Conservation (phyloP, 441 rosid species). For the Adansonia madagascariensis region DNA sequence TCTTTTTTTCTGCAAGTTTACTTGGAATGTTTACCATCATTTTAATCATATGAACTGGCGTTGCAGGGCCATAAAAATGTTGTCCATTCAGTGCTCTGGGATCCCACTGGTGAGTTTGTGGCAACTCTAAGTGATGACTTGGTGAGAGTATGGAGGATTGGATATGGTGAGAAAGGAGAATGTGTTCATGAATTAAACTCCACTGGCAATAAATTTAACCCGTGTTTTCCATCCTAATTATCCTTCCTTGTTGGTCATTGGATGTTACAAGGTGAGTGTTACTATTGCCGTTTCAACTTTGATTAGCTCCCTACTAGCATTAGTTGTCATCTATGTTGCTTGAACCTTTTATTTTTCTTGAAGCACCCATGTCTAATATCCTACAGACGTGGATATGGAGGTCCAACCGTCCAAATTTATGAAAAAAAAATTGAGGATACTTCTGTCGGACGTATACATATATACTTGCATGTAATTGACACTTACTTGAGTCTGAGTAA, state of each 20-base stretch:
- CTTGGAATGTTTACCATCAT: background rate
- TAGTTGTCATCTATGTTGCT: too few species aligned
- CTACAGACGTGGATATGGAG: too few species aligned
- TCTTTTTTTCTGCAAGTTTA: background rate
- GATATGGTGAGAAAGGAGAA: slow-evolving; percentile 54
- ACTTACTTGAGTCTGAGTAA: too few species aligned
- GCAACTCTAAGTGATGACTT: slow-evolving; percentile 70
- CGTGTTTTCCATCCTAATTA: slow-evolving; percentile 64
- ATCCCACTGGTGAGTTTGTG: slow-evolving; percentile 56
- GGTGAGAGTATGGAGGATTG: slow-evolving; percentile 63
- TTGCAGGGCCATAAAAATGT: slow-evolving; percentile 59
- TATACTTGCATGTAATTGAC: too few species aligned
- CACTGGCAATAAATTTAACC: slow-evolving; percentile 49
- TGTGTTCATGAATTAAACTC: slow-evolving; percentile 54
- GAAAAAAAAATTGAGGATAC: too few species aligned
- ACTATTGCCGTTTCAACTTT: background rate
- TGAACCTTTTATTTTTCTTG: too few species aligned
- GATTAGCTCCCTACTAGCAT: too few species aligned
- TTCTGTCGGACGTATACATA: too few species aligned
- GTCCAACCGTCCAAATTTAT: too few species aligned
- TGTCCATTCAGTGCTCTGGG: slow-evolving; percentile 67
- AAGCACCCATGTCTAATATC: too few species aligned
- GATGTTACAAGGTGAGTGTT: slow-evolving; percentile 62
- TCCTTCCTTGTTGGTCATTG: slow-evolving; percentile 52
- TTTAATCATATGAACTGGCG: slow-evolving; percentile 14